These are phyloP conservation scores for Puccinia brachypodii DNA, from an alignment of 1,284 basidiomycete species.

Conservation along the genomic window DNA sequence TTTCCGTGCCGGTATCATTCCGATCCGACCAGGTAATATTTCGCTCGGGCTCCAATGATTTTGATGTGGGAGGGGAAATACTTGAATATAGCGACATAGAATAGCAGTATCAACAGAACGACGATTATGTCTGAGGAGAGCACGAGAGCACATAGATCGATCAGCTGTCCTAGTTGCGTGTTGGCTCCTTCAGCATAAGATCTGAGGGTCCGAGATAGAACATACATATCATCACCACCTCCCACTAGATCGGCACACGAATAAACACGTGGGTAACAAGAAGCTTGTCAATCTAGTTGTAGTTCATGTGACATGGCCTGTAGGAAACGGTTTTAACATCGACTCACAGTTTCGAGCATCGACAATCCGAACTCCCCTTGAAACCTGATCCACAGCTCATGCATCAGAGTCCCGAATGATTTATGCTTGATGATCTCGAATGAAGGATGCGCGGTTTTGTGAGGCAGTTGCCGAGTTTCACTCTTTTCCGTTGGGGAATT, in stretches of 20 bases:
- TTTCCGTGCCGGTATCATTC: background rate
- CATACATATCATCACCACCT: slow-evolving; percentile 41
- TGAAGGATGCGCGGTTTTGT: slow-evolving; percentile 20
- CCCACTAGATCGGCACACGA: slow-evolving; percentile 29
- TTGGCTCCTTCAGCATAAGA: background rate
- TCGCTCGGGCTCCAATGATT: slow-evolving; percentile 36
- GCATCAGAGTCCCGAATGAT: slow-evolving; percentile 45
- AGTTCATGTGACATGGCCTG: background rate
- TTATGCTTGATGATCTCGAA: slow-evolving; percentile 45
- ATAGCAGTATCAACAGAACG: slow-evolving; percentile 24
- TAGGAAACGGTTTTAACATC: background rate
- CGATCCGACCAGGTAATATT: slow-evolving; percentile 42
- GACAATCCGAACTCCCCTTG: slow-evolving; percentile 48
- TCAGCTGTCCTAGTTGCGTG: background rate
- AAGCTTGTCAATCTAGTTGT: background rate
- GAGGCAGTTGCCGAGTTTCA: background rate
- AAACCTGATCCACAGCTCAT: slow-evolving; percentile 46
- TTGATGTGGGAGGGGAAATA: slow-evolving; percentile 46
- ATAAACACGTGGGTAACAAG: background rate
- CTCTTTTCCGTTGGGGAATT: background rate
- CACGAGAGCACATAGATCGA: background rate
- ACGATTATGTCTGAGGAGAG: slow-evolving; percentile 26
- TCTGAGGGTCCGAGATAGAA: background rate
- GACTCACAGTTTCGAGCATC: slow-evolving; percentile 47
- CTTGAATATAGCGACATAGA: slow-evolving; percentile 41